Evolutionary conservation across 176 grass and related monocot genomes (phyloP).

Genomic region (Aegilops speltoides): DNA sequence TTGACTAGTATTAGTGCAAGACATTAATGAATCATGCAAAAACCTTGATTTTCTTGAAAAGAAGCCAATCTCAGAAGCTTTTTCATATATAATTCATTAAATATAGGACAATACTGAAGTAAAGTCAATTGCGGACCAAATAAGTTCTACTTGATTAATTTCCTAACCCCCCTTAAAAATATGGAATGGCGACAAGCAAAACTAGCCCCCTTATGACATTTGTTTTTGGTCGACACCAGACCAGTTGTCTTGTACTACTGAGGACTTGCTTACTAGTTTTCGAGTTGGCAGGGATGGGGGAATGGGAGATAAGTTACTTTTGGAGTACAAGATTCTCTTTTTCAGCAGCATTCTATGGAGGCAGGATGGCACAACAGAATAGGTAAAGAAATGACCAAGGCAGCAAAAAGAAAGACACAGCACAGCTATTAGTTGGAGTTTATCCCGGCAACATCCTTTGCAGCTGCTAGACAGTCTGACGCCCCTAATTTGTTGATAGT

Average conservation of each 20-base stretch:
- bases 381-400: not conserved
- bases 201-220: too few species aligned
- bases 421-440: not conserved
- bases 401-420: not conserved
- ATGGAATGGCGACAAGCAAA: not conserved
- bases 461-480: not conserved
- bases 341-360: not conserved
- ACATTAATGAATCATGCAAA: not conserved
- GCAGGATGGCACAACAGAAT: not conserved
- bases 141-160: not conserved
- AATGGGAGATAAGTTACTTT: not conserved
- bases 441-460: not conserved
- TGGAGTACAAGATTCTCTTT: not conserved
- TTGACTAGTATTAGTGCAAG: not conserved
- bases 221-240: not conserved
- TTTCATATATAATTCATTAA: not conserved
- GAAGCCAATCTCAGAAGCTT: not conserved
- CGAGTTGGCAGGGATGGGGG: not conserved
- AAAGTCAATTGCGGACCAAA: not conserved
- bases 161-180: not conserved
- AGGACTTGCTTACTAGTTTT: not conserved
- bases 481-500: not conserved
- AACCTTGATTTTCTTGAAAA: not conserved
- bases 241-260: not conserved
- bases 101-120: not conserved